Evolutionary conservation across 2,329 filamentous ascomycete species (phyloP), one percentile per base, ranked within the genome.

Genomic region (Xylaria polymorpha): DNA sequence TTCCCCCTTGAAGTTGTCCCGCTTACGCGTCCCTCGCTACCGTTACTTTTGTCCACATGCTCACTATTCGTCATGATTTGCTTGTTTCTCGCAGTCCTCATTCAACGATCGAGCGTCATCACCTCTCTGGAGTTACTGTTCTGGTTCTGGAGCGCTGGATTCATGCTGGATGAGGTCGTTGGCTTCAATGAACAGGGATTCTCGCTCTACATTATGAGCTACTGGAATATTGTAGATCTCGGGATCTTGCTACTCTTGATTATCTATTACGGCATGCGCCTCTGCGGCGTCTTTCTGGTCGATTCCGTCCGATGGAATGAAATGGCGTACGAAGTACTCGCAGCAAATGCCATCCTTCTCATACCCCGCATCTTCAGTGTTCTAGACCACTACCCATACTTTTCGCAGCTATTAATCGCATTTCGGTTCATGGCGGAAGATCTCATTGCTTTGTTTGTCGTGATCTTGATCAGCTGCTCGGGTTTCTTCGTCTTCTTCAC

Each of bases 151-250:
- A 97, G 94, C 77, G 93, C 94, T 32, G 95, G 95, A 0, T 98
- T 97, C 80, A 97, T 98, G 94, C 88, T 98, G 39, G 95, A 98
- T 76, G 95, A 98, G 81, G 87, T 98, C 25, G 94, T 98, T 20
- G 94, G 94, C 12, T 98, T 98, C 84, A 97, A 94, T 73, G 95
- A 98, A 80, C 94, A 98, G 81, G 95, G 95, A 2, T 98, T 98
- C 79, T 94, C 94, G 44, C 87, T 98, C 37, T 98, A 98, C 81
- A 93, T 98, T 76, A 95, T 98, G 90, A 97, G 94, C 79, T 96
- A 98, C 79, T 98, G 95, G 95, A 98, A 98, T 79, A 89, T 94
- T 44, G 97, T 98, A 79, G 95, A 98, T 77, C 84, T 98, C 44
- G 94, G 94, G 9, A 98, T 98, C 62, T 83, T 98, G 61, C 82